These are phyloP conservation scores for Clarireedia paspali DNA, from an alignment of 2,329 filamentous ascomycete genomes.

Conservation along the genomic window DNA sequence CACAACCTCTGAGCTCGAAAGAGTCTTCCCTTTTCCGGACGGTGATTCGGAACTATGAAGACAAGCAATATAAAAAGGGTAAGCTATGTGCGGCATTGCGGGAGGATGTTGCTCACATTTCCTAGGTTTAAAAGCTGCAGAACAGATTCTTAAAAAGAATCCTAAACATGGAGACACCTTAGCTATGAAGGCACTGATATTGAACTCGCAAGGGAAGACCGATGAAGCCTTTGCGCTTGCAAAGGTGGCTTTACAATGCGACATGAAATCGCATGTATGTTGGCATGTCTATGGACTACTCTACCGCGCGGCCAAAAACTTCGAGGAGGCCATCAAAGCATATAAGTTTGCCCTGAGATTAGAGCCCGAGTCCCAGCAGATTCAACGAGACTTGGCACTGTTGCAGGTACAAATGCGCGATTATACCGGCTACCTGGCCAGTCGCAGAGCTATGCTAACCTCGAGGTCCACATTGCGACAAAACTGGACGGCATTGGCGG, in stretches of 20 bases:
- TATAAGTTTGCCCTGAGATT: constrained; percentile 93
- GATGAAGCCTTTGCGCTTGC: constrained; percentile 91
- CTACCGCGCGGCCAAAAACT: constrained; percentile 92
- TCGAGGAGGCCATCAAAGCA: constrained; percentile 97
- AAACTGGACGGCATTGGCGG: constrained; percentile 96
- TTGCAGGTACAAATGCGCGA: constrained; percentile 96
- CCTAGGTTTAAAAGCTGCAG: constrained; percentile 79
- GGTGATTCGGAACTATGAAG: constrained; percentile 92
- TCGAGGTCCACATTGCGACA: constrained; percentile 73
- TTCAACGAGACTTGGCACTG: constrained; percentile 86
- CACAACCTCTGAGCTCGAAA: constrained; percentile 71
- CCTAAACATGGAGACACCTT: constrained; percentile 96
- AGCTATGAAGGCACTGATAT: constrained; percentile 97
- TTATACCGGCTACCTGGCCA: constrained; percentile 87
- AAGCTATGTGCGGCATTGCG: constrained; percentile 11
- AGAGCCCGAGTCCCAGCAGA: constrained; percentile 90
- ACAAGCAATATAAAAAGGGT: constrained; percentile 95
- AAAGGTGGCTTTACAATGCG: constrained; percentile 84
- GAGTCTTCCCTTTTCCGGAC: constrained; percentile 91
- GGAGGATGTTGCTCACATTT: constrained; percentile 16
- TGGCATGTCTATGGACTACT: constrained; percentile 98
- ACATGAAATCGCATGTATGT: constrained; percentile 99
- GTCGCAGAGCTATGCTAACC: constrained; percentile 79
- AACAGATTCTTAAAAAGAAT: constrained; percentile 91
- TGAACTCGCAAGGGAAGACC: constrained; percentile 85